These are phyloP conservation scores for Beauveria sp. DNA, from an alignment of 2,329 filamentous ascomycete genomes.

Conservation along the genomic window DNA sequence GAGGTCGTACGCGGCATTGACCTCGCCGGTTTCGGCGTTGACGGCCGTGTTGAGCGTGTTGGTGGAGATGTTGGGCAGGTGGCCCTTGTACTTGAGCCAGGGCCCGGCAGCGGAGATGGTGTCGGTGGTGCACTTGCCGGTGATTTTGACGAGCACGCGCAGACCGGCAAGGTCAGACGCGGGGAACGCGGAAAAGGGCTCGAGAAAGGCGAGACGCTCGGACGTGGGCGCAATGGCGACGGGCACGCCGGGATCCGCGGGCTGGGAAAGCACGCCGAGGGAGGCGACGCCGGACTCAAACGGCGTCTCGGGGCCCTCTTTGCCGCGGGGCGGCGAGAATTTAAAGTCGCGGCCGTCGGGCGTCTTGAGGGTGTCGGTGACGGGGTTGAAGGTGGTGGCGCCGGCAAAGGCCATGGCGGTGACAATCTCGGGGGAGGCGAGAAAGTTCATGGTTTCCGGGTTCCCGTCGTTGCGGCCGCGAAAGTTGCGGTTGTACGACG, in stretches of 20 bases:
- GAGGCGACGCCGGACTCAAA: conserved; percentile 73
- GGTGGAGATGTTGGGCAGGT: conserved; percentile 93
- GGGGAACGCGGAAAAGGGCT: conserved; percentile 85
- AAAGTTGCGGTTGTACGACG: conserved; percentile 98
- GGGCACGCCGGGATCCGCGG: conserved; percentile 60
- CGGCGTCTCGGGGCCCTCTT: conserved; percentile 50
- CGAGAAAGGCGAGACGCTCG: conserved; percentile 79
- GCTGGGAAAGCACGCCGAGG: conserved; percentile 65
- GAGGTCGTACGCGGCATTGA: conserved; percentile 84
- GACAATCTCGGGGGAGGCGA: conserved; percentile 92
- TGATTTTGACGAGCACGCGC: conserved; percentile 88
- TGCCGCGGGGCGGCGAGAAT: conserved; percentile 72
- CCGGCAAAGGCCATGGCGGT: conserved; percentile 94
- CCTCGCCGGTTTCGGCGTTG: conserved; percentile 86
- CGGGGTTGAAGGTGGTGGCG: conserved; percentile 88
- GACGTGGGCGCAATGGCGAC: conserved; percentile 83
- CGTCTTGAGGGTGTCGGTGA: conserved; percentile 77
- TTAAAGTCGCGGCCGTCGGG: conserved; percentile 75
- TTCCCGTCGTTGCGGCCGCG: conserved; percentile 95
- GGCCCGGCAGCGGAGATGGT: conserved; percentile 95
- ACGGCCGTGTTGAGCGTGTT: conserved; percentile 95
- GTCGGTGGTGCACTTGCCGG: conserved; percentile 97
- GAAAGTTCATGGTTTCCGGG: conserved; percentile 95
- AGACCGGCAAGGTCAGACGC: conserved; percentile 64
- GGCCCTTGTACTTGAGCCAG: conserved; percentile 99